Percentiles rank a stretch among this genome's conserved stretches.
Conservation (phyloP, 345 rosid species). For the Brassica carinata region DNA sequence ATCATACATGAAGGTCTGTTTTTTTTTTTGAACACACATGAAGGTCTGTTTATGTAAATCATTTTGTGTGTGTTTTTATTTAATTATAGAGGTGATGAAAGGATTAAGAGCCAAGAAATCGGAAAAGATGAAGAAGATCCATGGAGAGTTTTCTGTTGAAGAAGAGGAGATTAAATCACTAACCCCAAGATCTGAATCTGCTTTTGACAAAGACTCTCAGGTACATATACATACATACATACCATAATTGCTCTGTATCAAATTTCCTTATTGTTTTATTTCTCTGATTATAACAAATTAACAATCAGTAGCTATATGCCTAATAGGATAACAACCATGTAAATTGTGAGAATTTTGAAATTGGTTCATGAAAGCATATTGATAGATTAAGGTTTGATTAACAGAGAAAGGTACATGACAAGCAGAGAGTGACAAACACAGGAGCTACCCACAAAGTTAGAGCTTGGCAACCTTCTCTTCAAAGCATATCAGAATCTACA, state of each 20-base stretch:
- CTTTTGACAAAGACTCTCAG: conserved; percentile 31
- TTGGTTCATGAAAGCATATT: background rate
- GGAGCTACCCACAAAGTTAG: conserved; percentile 30
- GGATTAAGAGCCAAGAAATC: conserved; percentile 42
- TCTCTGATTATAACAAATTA: background rate
- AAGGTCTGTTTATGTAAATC: too few relatives aligned
- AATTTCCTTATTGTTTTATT: conserved; percentile 4
- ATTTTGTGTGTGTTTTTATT: background rate
- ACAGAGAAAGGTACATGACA: conserved; percentile 28
- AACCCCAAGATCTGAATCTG: conserved; percentile 41
- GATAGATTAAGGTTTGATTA: background rate
- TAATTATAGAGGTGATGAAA: conserved; percentile 38
- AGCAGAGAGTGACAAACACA: conserved; percentile 29
- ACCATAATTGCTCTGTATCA: background rate
- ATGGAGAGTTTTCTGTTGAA: conserved; percentile 31
- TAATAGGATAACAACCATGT: background rate
- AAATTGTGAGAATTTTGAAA: background rate
- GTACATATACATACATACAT: conserved; percentile 1
- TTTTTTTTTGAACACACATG: too few relatives aligned
- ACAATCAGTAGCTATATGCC: background rate
- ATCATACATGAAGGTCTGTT: background rate
- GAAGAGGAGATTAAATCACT: conserved; percentile 40
- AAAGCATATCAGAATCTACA: conserved; percentile 42
- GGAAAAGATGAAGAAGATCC: conserved; percentile 37
- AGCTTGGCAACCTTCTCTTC: conserved; percentile 47